These are phyloP conservation scores for Citrus trifoliata DNA, from an alignment of 345 rosid species.

Conservation along the genomic window DNA sequence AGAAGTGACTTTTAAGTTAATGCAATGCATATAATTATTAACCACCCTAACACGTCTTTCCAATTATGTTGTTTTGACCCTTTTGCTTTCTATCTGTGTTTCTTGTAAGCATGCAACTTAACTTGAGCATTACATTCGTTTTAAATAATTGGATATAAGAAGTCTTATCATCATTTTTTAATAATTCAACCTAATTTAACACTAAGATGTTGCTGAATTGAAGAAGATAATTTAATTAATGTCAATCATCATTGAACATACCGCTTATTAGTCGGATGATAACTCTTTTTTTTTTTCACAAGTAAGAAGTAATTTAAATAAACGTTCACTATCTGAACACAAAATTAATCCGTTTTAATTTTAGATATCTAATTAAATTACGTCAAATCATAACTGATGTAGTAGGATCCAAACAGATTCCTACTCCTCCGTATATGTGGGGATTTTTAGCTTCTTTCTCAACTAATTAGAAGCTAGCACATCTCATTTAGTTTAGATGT, in stretches of 20 bases:
- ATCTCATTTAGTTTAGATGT: too few species aligned
- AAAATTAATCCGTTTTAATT: too few species aligned
- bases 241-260: neutral
- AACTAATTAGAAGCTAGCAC: too few species aligned
- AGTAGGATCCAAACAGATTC: neutral
- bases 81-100: too few species aligned
- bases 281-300: too few species aligned
- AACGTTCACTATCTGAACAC: too few species aligned
- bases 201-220: constrained; percentile 5
- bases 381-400: too few species aligned
- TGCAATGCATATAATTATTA: neutral
- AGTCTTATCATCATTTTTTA: constrained; percentile 3
- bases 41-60: neutral
- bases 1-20: neutral
- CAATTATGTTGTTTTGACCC: neutral
- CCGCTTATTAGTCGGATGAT: too few species aligned
- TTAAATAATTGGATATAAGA: neutral
- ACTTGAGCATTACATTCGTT: neutral
- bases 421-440: neutral
- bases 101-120: constrained; percentile 6
- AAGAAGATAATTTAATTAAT: constrained; percentile 15
- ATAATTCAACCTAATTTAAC: neutral
- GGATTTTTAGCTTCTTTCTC: too few species aligned
- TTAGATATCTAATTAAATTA: too few species aligned
- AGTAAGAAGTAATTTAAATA: too few species aligned